A percentile compares a stretch with the other conserved stretches of the same genome.
Conservation (phyloP, 805 yeast genomes). For the Ogataea paradorogensis region DNA sequence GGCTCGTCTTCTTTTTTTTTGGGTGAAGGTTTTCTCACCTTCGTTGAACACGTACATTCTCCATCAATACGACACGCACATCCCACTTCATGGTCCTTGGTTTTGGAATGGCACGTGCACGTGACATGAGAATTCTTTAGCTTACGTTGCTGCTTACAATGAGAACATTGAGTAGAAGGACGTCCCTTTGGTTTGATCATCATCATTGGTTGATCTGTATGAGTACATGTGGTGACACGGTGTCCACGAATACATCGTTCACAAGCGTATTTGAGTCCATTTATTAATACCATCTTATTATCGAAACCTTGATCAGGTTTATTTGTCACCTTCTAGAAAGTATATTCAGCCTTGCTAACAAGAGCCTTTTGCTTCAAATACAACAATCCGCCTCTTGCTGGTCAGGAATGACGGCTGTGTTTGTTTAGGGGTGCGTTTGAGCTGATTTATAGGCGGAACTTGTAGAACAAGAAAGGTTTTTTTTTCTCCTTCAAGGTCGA, state of each 20-base stretch:
- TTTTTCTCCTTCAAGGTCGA: constrained; percentile 1
- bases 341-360: constrained; percentile 1
- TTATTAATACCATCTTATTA: constrained; percentile 72
- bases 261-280: constrained; percentile 95
- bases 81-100: constrained; percentile 25
- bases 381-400: not conserved
- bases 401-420: not conserved
- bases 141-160: constrained; percentile 75
- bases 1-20: constrained; percentile 18
- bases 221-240: constrained; percentile 90
- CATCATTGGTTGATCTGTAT: constrained; percentile 84
- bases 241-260: constrained; percentile 96
- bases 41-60: constrained; percentile 32
- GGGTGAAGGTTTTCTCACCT: constrained; percentile 21
- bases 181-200: constrained; percentile 97
- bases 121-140: constrained; percentile 61
- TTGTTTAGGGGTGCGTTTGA: not conserved
- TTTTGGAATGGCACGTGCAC: constrained; percentile 66
- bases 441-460: not conserved
- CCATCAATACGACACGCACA: constrained; percentile 35
- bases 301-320: not conserved
- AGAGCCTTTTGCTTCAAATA: not conserved
- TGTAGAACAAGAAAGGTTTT: constrained; percentile 1
- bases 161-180: constrained; percentile 88
- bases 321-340: not conserved